phyloP scores from a whole-genome alignment of 2,329 filamentous ascomycete species.

The Aspergillus novofumigatus region DNA sequence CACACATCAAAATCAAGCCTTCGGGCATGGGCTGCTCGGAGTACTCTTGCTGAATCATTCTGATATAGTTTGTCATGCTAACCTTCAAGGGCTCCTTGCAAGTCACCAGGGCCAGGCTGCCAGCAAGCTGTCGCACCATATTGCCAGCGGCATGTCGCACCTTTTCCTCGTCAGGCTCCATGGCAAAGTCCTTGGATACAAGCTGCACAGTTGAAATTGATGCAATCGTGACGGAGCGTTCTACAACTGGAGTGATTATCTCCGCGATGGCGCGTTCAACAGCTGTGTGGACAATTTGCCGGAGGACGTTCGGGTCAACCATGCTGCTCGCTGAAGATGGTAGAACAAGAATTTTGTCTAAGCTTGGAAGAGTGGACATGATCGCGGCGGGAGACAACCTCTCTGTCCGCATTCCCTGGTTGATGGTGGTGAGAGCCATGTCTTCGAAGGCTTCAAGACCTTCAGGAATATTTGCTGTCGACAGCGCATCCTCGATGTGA shows the following conservation, averaged over 20 bases:
- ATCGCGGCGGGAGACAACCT: conserved; percentile 74
- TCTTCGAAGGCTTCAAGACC: conserved; percentile 78
- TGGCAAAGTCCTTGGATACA: conserved; percentile 93
- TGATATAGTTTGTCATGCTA: conserved; percentile 96
- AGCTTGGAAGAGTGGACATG: conserved; percentile 75
- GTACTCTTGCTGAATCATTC: conserved; percentile 67
- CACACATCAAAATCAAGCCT: conserved; percentile 95
- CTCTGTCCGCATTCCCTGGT: conserved; percentile 63
- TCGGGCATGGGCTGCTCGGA: conserved; percentile 75
- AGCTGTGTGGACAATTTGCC: conserved; percentile 75
- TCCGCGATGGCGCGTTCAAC: conserved; percentile 88
- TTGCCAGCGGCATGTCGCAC: conserved; percentile 82
- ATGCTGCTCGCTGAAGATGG: conserved; percentile 74
- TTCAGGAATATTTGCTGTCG: conserved; percentile 58
- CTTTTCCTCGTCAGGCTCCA: conserved; percentile 83
- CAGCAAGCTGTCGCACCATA: conserved; percentile 92
- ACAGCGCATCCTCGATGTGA: conserved; percentile 56
- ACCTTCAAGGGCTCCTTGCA: conserved; percentile 95
- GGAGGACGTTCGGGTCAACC: conserved; percentile 63
- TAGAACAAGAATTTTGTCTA: conserved; percentile 73
- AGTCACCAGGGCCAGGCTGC: conserved; percentile 91
- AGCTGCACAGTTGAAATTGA: conserved; percentile 95
- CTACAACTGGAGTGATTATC: conserved; percentile 95
- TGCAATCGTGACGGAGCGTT: conserved; percentile 94
- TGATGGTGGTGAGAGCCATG: conserved; percentile 70